These are phyloP conservation scores for Dispira simplex DNA, from an alignment of 192 early-diverging fungal genomes.

Conservation along the genomic window DNA sequence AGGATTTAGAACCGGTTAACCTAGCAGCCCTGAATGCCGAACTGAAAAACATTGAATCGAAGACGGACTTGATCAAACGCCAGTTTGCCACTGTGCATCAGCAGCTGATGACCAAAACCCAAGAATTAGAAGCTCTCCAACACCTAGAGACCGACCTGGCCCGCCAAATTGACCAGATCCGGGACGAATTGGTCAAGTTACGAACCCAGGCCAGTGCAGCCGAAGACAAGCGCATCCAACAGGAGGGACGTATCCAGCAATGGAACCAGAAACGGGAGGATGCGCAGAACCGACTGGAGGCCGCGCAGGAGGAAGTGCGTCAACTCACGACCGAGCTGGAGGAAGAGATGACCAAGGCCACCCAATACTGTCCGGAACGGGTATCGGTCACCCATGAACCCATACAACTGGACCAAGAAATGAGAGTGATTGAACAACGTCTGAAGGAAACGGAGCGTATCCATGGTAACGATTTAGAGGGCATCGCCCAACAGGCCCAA, in stretches of 20 bases:
- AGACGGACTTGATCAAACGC: conserved; percentile 37
- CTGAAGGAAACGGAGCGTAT: conserved; percentile 41
- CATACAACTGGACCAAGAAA: conserved; percentile 39
- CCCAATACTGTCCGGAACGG: conserved; percentile 39
- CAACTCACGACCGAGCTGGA: conserved; percentile 18
- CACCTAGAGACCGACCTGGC: conserved; percentile 24
- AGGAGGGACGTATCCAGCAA: conserved; percentile 30
- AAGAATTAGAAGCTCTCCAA: conserved; percentile 21
- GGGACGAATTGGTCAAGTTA: conserved; percentile 16
- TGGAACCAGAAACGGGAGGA: conserved; percentile 31
- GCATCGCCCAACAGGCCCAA: conserved; percentile 36
- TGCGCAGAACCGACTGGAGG: conserved; percentile 18
- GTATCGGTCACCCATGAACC: conserved; percentile 31
- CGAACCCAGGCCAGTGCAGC: conserved; percentile 18
- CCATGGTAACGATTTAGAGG: conserved; percentile 38
- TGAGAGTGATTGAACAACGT: conserved; percentile 30
- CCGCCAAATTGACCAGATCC: conserved; percentile 16
- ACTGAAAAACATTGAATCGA: conserved; percentile 25
- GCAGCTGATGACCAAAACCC: conserved; percentile 19
- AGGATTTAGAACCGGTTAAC: conserved; percentile 46
- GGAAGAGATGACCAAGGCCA: conserved; percentile 33
- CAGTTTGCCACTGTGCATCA: conserved; percentile 38
- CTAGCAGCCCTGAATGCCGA: conserved; percentile 37
- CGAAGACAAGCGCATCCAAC: conserved; percentile 15
- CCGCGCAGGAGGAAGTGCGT: conserved; percentile 15